phyloP scores from a whole-genome alignment of 768 basidiomycete genomes.

The Kwoniella newhampshirensis region DNA sequence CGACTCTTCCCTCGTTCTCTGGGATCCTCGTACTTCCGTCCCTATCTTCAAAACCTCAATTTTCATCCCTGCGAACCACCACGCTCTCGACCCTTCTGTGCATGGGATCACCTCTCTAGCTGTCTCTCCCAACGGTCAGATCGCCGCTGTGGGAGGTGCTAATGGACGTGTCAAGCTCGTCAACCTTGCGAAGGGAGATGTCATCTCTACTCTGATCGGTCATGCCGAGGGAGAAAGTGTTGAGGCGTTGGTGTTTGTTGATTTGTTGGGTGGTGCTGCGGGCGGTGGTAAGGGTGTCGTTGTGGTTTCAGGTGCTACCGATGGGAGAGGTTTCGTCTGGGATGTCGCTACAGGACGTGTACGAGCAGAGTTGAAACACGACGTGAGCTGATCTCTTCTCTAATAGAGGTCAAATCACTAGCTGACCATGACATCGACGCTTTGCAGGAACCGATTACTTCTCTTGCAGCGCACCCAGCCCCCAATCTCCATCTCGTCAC shows the following conservation, averaged over 20 bases:
- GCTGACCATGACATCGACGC: neutral
- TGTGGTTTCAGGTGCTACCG: constrained; percentile 83
- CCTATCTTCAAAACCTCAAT: constrained; percentile 69
- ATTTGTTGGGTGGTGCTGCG: constrained; percentile 64
- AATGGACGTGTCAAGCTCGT: constrained; percentile 83
- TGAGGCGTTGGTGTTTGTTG: constrained; percentile 80
- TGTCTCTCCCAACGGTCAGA: constrained; percentile 77
- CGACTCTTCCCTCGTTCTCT: constrained; percentile 77
- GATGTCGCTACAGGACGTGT: constrained; percentile 83
- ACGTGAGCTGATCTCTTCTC: constrained; percentile 59
- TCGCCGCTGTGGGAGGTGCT: constrained; percentile 87
- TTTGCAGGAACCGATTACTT: constrained; percentile 79
- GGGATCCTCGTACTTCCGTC: constrained; percentile 78
- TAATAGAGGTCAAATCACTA: neutral
- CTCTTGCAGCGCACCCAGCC: constrained; percentile 68
- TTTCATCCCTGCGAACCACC: constrained; percentile 32
- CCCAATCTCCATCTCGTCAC: constrained; percentile 76
- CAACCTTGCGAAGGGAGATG: constrained; percentile 79
- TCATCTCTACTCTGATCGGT: constrained; percentile 73
- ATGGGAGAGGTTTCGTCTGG: constrained; percentile 93
- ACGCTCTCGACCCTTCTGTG: constrained; percentile 63
- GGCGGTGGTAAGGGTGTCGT: constrained; percentile 57
- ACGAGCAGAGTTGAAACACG: constrained; percentile 76
- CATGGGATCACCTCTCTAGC: constrained; percentile 80
- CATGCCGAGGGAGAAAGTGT: constrained; percentile 85